Evolutionary conservation across 345 rosid genomes (phyloP), one percentile per base, ranked within the genome.

Genomic region (Aegle marmelos): DNA sequence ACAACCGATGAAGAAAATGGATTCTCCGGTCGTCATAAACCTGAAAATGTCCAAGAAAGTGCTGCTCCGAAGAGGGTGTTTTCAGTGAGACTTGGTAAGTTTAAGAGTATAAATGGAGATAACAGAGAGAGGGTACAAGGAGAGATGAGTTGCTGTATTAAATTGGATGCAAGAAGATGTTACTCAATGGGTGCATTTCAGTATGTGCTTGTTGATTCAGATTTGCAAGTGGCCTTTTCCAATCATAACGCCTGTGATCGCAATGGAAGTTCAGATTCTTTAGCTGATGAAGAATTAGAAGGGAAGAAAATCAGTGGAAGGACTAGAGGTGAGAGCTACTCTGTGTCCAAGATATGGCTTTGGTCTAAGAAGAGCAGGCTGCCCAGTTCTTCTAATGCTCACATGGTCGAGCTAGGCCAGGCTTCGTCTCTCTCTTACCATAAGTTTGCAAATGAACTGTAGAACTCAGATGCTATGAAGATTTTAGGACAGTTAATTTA

Each of bases 121-220:
- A 53, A 31, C 41, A 80, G 64, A 76, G 86, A 78, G 78, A 72
- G 28, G 71, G 82, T 68, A 65, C 39, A 75, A 81, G 91, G 80
- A 62, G 88, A 87, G 76, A 78, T 74, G 10, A 87, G 89, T 74
- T 79, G 85, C 28, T 53, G 81, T 24, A 79, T 16, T 17, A 53
- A 78, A 77, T 62, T 87, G 81, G 92, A 87, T 74, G 76, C 81
- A 11, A 85, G 97, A 75, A 91, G 93, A 85, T 92, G 97, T 72
- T 91, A 86, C 79, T 92, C 93, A 22, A 88, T 91, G 97, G 97
- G 93, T 2, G 82, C 88, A 25, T 88, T 81, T 77, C 88, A 89
- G 79, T 91, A 91, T 78, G 89, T 89, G 27, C 91, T 82, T 58
- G 84, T 85, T 54, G 83, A 84, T 28, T 82, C 86, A 17, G 79